Evolutionary conservation across 2,329 filamentous ascomycete genomes (phyloP).

Genomic region (Magnaporthiopsis incrustans): DNA sequence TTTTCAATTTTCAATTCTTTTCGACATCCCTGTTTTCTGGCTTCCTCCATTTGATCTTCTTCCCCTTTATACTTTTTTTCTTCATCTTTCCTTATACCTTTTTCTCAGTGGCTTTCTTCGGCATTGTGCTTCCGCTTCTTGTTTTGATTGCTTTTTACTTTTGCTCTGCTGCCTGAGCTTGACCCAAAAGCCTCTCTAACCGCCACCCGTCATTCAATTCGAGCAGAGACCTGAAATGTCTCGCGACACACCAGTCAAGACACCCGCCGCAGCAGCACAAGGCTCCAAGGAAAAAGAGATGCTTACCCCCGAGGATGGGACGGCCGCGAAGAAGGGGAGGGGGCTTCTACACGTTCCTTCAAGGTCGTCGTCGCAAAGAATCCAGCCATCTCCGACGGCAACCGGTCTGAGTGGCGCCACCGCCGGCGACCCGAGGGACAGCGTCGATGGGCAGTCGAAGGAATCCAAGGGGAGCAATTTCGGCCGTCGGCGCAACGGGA

Average conservation of each 20-base stretch:
- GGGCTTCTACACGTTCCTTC: conserved; percentile 51
- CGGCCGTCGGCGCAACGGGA: conserved; percentile 57
- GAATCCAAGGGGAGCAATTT: conserved; percentile 58
- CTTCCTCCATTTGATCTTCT: not conserved
- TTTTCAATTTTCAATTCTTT: not conserved
- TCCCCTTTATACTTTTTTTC: not conserved
- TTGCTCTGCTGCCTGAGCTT: not conserved
- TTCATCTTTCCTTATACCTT: not conserved
- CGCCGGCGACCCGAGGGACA: conserved; percentile 51
- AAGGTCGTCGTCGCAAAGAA: conserved; percentile 53
- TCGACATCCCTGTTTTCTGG: not conserved
- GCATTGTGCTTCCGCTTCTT: not conserved
- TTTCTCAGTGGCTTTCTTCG: not conserved
- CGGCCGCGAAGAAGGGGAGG: conserved; percentile 39
- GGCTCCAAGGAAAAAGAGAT: conserved; percentile 36
- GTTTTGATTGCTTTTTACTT: not conserved
- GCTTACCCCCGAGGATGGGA: conserved; percentile 32
- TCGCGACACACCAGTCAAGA: conserved; percentile 25
- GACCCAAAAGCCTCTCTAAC: not conserved
- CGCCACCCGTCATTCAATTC: conserved; percentile 1
- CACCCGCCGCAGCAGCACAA: conserved; percentile 25
- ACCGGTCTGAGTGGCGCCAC: conserved; percentile 54
- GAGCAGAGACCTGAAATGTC: conserved; percentile 18
- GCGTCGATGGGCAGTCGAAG: conserved; percentile 56
- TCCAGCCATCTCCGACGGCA: conserved; percentile 50